A percentile compares a stretch with the other conserved stretches of the same genome.
Conservation (phyloP, 208 protist genomes). For the Leishmania amazonensis region DNA sequence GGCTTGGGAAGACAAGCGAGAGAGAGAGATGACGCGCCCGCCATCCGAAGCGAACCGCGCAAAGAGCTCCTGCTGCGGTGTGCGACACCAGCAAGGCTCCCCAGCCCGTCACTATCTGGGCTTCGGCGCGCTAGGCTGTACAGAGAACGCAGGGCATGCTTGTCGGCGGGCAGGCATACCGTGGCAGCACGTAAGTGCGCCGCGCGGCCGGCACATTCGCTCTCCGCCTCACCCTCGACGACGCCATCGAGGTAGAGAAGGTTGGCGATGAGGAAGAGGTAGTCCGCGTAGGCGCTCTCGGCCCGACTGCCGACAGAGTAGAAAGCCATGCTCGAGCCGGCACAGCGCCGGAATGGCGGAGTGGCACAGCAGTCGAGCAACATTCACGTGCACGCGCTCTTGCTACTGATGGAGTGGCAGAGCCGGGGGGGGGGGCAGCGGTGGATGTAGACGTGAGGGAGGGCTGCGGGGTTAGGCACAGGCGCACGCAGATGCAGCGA, state of each 20-base stretch:
- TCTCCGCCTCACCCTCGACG: background rate
- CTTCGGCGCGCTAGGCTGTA: conserved; percentile 11
- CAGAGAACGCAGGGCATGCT: conserved; percentile 17
- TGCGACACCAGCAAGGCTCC: background rate
- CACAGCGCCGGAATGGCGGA: conserved; percentile 15
- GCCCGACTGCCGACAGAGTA: conserved; percentile 44
- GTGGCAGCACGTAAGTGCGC: conserved; percentile 30
- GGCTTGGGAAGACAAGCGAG: background rate
- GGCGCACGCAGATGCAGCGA: conserved; percentile 25
- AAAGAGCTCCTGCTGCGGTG: conserved; percentile 25
- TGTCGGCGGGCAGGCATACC: conserved; percentile 30
- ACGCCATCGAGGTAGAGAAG: conserved; percentile 35
- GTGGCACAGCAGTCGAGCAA: conserved; percentile 29
- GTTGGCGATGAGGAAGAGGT: conserved; percentile 39
- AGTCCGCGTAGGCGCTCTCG: conserved; percentile 34
- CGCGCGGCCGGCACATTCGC: background rate
- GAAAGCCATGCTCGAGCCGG: conserved; percentile 46
- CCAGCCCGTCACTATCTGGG: background rate
- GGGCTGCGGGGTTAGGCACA: conserved; percentile 20
- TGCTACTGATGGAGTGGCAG: background rate
- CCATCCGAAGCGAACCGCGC: conserved; percentile 19
- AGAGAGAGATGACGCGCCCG: background rate
- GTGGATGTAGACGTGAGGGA: background rate
- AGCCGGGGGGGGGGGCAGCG: background rate
- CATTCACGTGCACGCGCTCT: conserved; percentile 27